Evolutionary conservation across 1,284 basidiomycete genomes (phyloP).

Genomic region (Pseudozyma pruni): DNA sequence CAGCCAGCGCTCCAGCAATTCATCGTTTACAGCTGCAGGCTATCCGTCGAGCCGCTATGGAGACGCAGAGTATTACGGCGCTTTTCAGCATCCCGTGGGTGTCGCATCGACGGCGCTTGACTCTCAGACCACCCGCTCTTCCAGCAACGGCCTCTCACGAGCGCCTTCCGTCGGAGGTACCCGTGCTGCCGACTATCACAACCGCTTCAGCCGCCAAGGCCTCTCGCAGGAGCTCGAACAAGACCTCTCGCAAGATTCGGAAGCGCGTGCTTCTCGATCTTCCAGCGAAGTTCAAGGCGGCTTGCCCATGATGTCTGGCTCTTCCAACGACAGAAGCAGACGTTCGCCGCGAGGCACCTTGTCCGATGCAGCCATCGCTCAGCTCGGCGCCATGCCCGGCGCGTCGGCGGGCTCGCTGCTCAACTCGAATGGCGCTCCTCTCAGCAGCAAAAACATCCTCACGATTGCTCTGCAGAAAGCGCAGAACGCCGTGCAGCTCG

Average conservation of each 20-base stretch:
- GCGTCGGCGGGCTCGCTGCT: conserved; percentile 36
- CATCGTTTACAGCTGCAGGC: no score
- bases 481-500: conserved; percentile 69
- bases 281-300: neutral
- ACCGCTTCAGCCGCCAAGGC: conserved; percentile 40
- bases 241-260: conserved; percentile 8
- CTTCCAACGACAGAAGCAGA: conserved; percentile 13
- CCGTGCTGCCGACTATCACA: conserved; percentile 31
- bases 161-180: conserved; percentile 31
- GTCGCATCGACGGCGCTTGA: conserved; percentile 12
- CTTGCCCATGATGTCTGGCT: conserved; percentile 1
- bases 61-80: neutral
- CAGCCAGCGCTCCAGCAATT: neutral
- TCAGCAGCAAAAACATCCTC: conserved; percentile 67
- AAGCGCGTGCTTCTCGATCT: neutral
- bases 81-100: conserved; percentile 1
- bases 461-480: conserved; percentile 69
- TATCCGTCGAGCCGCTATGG: neutral
- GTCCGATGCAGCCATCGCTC: conserved; percentile 49
- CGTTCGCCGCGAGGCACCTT: conserved; percentile 32
- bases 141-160: conserved; percentile 26
- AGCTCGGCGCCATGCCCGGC: conserved; percentile 51
- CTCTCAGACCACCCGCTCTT: neutral
- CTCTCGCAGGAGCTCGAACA: conserved; percentile 8
- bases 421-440: conserved; percentile 51